Conservation (phyloP, 2,329 filamentous ascomycete genomes). For the Diaporthe capsici region DNA sequence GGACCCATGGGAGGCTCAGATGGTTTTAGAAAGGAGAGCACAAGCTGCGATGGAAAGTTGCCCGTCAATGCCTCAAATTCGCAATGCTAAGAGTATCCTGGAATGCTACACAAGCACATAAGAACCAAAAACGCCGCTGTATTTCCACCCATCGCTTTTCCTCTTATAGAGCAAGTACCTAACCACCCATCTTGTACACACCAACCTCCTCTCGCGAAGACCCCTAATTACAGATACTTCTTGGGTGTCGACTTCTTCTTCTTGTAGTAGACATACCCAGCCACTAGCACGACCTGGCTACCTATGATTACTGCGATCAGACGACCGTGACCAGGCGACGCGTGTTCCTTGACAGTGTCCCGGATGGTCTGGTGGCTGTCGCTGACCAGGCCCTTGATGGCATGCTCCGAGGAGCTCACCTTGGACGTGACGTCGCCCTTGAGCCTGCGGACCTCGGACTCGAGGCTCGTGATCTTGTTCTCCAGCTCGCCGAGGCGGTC, state of each 20-base stretch:
- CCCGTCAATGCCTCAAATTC: slow-evolving; percentile 28
- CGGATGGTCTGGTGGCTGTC: slow-evolving; percentile 63
- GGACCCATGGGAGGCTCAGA: neutral
- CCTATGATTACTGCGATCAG: slow-evolving; percentile 80
- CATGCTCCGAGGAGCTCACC: slow-evolving; percentile 65
- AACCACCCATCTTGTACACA: neutral
- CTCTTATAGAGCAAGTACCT: neutral
- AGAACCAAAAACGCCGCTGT: slow-evolving; percentile 37
- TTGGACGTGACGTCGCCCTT: slow-evolving; percentile 67
- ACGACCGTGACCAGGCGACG: slow-evolving; percentile 64
- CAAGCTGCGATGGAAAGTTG: neutral
- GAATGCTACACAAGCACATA: slow-evolving; percentile 38
- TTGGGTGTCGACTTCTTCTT: slow-evolving; percentile 84
- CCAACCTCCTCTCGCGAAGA: neutral
- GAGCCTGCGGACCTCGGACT: slow-evolving; percentile 71
- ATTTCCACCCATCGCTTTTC: slow-evolving; percentile 32
- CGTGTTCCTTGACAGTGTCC: slow-evolving; percentile 61
- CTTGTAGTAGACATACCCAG: slow-evolving; percentile 84
- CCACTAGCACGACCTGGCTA: slow-evolving; percentile 79
- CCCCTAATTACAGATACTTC: slow-evolving; percentile 81
- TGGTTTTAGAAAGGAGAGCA: neutral
- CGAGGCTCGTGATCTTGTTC: slow-evolving; percentile 65
- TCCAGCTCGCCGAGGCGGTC: slow-evolving; percentile 61
- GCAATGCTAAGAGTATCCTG: slow-evolving; percentile 39
- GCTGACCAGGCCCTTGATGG: slow-evolving; percentile 65